phyloP scores from a whole-genome alignment of 306 rosid species.

The Corylus heterophylla region DNA sequence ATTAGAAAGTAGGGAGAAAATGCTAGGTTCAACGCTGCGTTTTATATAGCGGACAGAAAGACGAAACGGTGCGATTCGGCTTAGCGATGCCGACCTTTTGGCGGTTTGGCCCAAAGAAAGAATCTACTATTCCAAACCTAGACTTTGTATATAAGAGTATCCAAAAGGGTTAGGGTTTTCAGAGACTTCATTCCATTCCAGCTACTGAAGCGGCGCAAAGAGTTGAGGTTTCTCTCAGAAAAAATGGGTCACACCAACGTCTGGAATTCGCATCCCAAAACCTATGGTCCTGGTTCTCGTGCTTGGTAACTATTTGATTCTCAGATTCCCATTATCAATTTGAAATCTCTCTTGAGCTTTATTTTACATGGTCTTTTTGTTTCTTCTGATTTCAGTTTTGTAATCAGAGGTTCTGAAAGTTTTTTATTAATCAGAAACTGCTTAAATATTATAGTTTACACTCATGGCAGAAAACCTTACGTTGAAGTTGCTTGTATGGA shows the following conservation, averaged over 20 bases:
- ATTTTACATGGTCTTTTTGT: too few species aligned
- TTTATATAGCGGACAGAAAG: neutral
- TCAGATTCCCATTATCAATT: neutral
- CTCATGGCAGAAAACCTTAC: neutral
- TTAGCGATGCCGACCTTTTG: neutral
- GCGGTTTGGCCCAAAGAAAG: neutral
- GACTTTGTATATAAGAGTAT: neutral
- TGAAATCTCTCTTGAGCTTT: neutral
- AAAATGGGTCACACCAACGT: constrained; percentile 56
- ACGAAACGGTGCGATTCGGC: neutral
- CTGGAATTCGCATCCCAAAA: constrained; percentile 58
- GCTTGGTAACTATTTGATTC: constrained; percentile 28
- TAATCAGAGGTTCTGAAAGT: neutral
- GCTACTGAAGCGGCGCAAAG: neutral
- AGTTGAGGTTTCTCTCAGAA: neutral
- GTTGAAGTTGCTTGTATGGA: neutral
- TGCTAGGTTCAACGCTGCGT: neutral
- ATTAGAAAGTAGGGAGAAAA: too few species aligned
- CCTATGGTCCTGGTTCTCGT: constrained; percentile 59
- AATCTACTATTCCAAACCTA: neutral
- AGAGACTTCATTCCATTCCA: neutral
- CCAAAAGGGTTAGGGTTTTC: neutral
- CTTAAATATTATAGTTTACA: neutral
- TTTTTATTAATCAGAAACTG: neutral
- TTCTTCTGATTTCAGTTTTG: neutral